Evolutionary conservation across 179 eudicot species (phyloP), one percentile per base, ranked within the genome.

Genomic region (Silene vulgaris): DNA sequence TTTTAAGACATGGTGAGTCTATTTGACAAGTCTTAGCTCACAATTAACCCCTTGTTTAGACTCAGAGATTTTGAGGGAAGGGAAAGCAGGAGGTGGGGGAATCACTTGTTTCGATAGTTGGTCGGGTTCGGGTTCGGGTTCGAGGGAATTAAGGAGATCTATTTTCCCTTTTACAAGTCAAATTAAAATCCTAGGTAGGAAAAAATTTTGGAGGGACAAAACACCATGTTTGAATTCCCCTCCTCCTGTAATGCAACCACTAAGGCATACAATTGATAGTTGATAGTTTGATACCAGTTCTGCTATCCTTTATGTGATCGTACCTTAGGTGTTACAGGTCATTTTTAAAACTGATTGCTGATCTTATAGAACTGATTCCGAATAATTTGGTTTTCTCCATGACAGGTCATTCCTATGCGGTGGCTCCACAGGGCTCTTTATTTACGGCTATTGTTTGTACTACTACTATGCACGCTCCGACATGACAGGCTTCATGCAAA

Each of bases 401-500:
- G 78, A 30, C 85, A 84, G 87, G 77, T 84, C 87, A 13, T 82
- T 84, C 81, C 69, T 82, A 7, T 84, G 87, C 50, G 87, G 87
- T 45, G 87, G 87, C n/a, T 84, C 87, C 4, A 84, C 87, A 0
- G 87, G 87, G 63, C 74, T 81, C 21, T 82, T 84, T 56, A 84
- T 84, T 3, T 84, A 84, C 64, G 87, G 85, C 37, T 84, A 84
- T 40, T 84, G 85, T 81, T 67, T 84, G 7, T 84, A 84, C 81
- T 84, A 84, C 77, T 84, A 84, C 81, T 82, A 84, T 67, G 87
- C 85, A 28, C 85, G 87, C 65, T 81, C 87, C 0, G 85, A 84
- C 60, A 84, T 84, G 87, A 79, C 85, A 61, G 87, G 87, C 1
- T 81, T 84, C 83, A 84, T 84, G 85, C 87, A 84, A 79, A 84